phyloP scores from a whole-genome alignment of 2,329 filamentous ascomycete genomes.

The Fusarium nematophilum region DNA sequence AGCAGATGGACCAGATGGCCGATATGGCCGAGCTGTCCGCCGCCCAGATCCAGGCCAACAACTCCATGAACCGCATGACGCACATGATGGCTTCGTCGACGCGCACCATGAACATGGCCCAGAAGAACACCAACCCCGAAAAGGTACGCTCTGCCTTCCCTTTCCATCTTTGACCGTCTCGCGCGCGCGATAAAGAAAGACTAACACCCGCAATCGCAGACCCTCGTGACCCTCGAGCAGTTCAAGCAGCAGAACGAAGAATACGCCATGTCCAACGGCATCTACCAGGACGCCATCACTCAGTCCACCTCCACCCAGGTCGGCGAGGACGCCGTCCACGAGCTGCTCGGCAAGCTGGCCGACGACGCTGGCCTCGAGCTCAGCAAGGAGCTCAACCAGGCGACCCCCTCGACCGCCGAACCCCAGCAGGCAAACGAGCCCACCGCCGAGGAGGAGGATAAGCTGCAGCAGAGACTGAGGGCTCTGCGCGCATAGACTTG shows the following conservation, averaged over 20 bases:
- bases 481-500: conserved; percentile 61
- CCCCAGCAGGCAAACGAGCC: conserved; percentile 72
- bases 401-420: conserved; percentile 67
- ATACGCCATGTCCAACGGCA: conserved; percentile 73
- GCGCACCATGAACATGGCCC: conserved; percentile 67
- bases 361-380: conserved; percentile 90
- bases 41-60: conserved; percentile 73
- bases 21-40: conserved; percentile 72
- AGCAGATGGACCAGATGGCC: conserved; percentile 73
- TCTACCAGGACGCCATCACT: conserved; percentile 88
- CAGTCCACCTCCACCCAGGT: conserved; percentile 79
- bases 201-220: conserved; percentile 50
- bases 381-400: conserved; percentile 75
- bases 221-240: conserved; percentile 69
- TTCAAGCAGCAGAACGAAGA: conserved; percentile 73
- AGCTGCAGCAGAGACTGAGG: conserved; percentile 70
- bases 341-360: conserved; percentile 84
- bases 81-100: conserved; percentile 71
- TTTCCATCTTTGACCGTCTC: too few relatives aligned
- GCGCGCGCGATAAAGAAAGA: neutral
- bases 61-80: conserved; percentile 73
- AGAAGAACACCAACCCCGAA: conserved; percentile 69
- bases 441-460: conserved; percentile 83
- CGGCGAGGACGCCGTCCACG: conserved; percentile 86
- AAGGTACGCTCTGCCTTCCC: conserved; percentile 51